Evolutionary conservation across 2,329 filamentous ascomycete species (phyloP).

Genomic region (Seiridium cupressi): DNA sequence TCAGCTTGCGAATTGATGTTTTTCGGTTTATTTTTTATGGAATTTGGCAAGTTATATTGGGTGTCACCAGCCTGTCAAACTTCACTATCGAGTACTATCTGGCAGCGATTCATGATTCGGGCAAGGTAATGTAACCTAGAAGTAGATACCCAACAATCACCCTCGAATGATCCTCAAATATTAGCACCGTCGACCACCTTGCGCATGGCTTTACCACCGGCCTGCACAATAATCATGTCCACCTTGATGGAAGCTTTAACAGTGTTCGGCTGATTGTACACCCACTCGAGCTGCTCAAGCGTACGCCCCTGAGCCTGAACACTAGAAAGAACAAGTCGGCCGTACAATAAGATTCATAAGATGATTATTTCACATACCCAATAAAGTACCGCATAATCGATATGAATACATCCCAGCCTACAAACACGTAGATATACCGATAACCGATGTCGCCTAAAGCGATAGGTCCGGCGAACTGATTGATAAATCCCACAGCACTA

Average conservation of each 20-base stretch:
- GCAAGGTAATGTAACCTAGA: too few relatives aligned
- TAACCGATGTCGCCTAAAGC: constrained; percentile 41
- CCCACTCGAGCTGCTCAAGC: constrained; percentile 48
- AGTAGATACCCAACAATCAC: too few relatives aligned
- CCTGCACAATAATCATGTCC: constrained; percentile 48
- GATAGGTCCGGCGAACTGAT: constrained; percentile 45
- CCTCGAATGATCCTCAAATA: background rate
- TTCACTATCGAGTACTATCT: too few relatives aligned
- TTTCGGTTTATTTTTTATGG: too few relatives aligned
- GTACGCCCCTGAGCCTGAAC: constrained; percentile 49
- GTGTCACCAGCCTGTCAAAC: too few relatives aligned
- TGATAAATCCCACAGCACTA: constrained; percentile 45
- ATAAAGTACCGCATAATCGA: constrained; percentile 42
- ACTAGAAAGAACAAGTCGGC: constrained; percentile 21
- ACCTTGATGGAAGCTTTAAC: constrained; percentile 47
- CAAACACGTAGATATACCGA: constrained; percentile 45
- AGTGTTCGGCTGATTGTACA: constrained; percentile 47
- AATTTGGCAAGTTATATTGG: too few relatives aligned
- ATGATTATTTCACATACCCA: constrained; percentile 29
- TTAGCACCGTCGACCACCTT: constrained; percentile 32
- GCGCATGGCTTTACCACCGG: constrained; percentile 43
- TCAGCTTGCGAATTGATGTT: too few relatives aligned
- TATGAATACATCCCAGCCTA: constrained; percentile 46
- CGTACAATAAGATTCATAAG: background rate
- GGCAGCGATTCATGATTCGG: too few relatives aligned